Conservation (phyloP, 2,329 filamentous ascomycete genomes). For the Colletotrichum sp. region DNA sequence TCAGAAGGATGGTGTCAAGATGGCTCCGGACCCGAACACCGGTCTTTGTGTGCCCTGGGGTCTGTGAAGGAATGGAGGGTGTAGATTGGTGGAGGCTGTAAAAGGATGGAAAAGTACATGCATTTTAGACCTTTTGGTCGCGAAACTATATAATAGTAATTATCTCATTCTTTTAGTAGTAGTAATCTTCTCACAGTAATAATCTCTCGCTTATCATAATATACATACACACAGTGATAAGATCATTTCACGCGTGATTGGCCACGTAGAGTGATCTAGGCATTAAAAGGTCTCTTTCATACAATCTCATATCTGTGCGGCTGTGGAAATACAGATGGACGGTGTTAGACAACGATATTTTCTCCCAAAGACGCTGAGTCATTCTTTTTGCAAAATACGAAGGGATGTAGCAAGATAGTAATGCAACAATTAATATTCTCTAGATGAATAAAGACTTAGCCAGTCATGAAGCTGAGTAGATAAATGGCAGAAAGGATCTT, state of each 20-base stretch:
- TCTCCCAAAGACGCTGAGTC: too few species aligned
- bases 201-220: background rate
- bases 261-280: background rate
- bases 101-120: background rate
- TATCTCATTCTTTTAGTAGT: background rate
- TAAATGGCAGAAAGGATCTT: too few species aligned
- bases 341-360: too few species aligned
- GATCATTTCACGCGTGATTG: background rate
- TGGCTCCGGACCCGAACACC: background rate
- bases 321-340: too few species aligned
- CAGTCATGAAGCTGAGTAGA: too few species aligned
- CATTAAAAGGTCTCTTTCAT: too few species aligned
- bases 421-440: too few species aligned
- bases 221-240: background rate
- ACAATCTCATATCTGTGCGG: too few species aligned
- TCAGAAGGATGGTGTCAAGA: background rate
- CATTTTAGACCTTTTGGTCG: background rate
- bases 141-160: background rate
- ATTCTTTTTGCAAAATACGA: too few species aligned
- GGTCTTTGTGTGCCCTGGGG: background rate
- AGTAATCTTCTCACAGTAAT: background rate
- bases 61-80: background rate
- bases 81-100: background rate
- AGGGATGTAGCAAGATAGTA: too few species aligned
- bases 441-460: too few species aligned